Evolutionary conservation across 768 basidiomycete genomes (phyloP).

Genomic region (Tulasnella sp.): DNA sequence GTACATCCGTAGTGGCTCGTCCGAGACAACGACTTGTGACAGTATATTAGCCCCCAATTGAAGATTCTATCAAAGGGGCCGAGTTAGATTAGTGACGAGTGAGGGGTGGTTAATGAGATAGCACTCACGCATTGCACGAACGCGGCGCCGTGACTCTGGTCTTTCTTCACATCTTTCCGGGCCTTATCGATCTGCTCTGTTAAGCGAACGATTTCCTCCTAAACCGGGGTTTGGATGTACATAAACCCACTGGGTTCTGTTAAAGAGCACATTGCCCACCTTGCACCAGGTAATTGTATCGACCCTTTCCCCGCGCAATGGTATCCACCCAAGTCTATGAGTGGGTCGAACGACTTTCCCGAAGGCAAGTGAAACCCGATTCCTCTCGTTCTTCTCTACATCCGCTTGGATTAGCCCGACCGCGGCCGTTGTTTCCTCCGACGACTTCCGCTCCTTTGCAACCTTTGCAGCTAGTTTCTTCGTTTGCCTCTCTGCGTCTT

Average conservation of each 20-base stretch:
- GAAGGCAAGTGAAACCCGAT: conserved; percentile 47
- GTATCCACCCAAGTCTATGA: conserved; percentile 49
- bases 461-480: conserved; percentile 33
- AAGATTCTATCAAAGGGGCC: conserved; percentile 49
- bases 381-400: conserved; percentile 29
- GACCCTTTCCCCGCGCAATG: conserved; percentile 55
- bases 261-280: conserved; percentile 35
- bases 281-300: conserved; percentile 64
- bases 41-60: conserved; percentile 73
- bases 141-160: conserved; percentile 50
- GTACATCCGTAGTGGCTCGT: conserved; percentile 54
- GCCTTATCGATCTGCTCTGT: conserved; percentile 45
- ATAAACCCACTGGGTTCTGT: not conserved
- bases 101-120: not conserved
- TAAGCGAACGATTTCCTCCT: conserved; percentile 52
- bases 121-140: conserved; percentile 39
- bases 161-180: conserved; percentile 40
- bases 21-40: conserved; percentile 54
- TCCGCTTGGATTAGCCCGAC: conserved; percentile 30
- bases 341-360: conserved; percentile 51
- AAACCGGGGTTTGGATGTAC: not conserved
- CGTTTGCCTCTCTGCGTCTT: conserved; percentile 36
- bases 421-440: conserved; percentile 32
- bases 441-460: conserved; percentile 27
- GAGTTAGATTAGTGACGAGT: not conserved